A percentile compares a stretch with the other conserved stretches of the same genome.
These are phyloP conservation scores for Podospora conica DNA, from an alignment of 495 filamentous ascomycete genomes.

Conservation along the genomic window DNA sequence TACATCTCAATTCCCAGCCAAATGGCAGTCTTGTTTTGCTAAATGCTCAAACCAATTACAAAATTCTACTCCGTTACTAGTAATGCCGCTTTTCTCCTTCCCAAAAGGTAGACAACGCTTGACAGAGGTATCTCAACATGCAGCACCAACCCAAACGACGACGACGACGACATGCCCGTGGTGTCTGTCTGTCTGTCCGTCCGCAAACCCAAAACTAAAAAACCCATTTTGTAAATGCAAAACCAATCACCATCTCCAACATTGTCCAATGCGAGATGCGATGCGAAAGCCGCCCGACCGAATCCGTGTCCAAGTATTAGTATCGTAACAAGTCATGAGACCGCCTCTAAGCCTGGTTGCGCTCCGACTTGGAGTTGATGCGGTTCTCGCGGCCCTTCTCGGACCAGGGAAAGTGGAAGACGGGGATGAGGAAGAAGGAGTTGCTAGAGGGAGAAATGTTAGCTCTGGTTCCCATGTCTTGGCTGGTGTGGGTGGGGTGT, in stretches of 20 bases:
- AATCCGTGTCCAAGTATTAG: not conserved
- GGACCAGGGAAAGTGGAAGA: conserved; percentile 96
- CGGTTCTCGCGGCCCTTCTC: conserved; percentile 68
- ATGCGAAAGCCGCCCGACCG: not conserved
- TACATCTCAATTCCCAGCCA: not conserved
- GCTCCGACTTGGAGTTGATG: conserved; percentile 29
- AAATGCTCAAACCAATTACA: not conserved
- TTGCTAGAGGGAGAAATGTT: conserved; percentile 36
- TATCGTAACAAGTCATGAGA: not conserved
- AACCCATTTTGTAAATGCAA: not conserved
- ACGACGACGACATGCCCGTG: too few species aligned
- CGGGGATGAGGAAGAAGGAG: conserved; percentile 95
- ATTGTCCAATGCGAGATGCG: not conserved
- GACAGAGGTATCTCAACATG: not conserved
- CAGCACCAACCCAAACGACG: not conserved
- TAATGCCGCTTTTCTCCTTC: not conserved
- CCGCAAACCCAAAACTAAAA: not conserved
- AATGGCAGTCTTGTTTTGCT: not conserved
- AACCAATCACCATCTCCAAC: not conserved
- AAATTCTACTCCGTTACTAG: not conserved
- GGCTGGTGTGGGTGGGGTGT: conserved; percentile 12
- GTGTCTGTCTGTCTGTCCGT: too few species aligned
- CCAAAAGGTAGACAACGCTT: not conserved
- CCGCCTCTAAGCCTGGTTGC: conserved; percentile 25
- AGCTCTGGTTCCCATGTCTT: conserved; percentile 7